Percentiles rank a stretch among this genome's conserved stretches.
Evolutionary conservation across 345 rosid genomes (phyloP).

Genomic region (Aquilaria sinensis): DNA sequence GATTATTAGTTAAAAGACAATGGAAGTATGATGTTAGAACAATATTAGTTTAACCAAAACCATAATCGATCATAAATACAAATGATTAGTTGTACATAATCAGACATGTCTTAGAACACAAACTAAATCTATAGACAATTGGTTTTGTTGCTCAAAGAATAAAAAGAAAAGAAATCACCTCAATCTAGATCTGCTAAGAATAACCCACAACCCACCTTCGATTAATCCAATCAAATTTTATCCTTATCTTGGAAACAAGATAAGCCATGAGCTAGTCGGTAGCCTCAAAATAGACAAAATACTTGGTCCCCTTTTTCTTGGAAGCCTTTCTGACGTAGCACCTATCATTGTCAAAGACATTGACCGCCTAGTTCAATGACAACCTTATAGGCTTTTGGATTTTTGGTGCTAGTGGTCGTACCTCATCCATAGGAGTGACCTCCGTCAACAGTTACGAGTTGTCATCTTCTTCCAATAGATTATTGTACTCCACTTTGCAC

Average conservation of each 20-base stretch:
- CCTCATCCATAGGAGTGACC: conserved; percentile 1
- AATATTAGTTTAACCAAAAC: too few species aligned
- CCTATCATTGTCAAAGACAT: conserved; percentile 9
- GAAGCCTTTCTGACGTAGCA: conserved; percentile 1
- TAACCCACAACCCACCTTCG: background rate
- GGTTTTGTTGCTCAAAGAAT: too few species aligned
- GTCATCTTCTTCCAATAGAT: background rate
- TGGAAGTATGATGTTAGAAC: too few species aligned
- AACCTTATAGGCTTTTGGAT: background rate
- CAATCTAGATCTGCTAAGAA: background rate
- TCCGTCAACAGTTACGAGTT: background rate
- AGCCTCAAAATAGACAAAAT: conserved; percentile 1
- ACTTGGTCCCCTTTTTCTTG: background rate
- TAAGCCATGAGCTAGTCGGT: background rate
- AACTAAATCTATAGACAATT: too few species aligned
- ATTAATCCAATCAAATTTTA: background rate
- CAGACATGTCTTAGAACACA: too few species aligned
- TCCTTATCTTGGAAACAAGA: background rate
- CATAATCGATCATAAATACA: too few species aligned
- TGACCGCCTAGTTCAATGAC: background rate
- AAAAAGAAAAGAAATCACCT: background rate
- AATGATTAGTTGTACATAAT: too few species aligned
- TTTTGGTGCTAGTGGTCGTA: background rate
- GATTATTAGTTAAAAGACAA: too few species aligned
- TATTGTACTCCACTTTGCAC: conserved; percentile 4